These are phyloP conservation scores for Candida ipomoeae DNA, from an alignment of 805 yeast species.

Conservation along the genomic window DNA sequence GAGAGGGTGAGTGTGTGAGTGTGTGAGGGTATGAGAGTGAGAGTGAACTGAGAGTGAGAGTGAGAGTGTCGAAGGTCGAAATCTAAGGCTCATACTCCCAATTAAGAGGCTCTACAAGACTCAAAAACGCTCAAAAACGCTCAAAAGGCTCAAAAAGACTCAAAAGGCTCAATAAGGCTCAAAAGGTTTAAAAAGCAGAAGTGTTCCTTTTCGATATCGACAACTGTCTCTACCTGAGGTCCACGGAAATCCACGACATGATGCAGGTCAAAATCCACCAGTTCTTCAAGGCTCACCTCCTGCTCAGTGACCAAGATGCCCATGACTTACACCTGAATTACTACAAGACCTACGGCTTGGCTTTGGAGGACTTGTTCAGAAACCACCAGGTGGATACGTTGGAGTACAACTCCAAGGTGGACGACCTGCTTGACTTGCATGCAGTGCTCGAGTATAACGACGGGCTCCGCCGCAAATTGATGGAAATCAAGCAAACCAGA, in stretches of 20 bases:
- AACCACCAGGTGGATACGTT: conserved; percentile 75
- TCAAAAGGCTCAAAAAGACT: too few relatives aligned
- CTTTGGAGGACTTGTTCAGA: conserved; percentile 81
- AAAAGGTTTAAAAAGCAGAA: too few relatives aligned
- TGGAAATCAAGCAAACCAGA: conserved; percentile 36
- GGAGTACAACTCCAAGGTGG: conserved; percentile 84
- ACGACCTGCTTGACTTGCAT: conserved; percentile 87
- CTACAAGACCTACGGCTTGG: conserved; percentile 85
- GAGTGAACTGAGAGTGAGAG: too few relatives aligned
- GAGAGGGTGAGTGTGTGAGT: too few relatives aligned
- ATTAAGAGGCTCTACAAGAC: too few relatives aligned
- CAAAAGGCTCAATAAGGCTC: too few relatives aligned
- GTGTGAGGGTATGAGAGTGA: too few relatives aligned
- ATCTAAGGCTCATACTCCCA: too few relatives aligned
- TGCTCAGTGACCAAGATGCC: conserved; percentile 70
- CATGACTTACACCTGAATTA: conserved; percentile 63
- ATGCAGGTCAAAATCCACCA: conserved; percentile 85
- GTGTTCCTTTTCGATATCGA: conserved; percentile 88
- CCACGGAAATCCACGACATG: conserved; percentile 72
- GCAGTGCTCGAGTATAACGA: conserved; percentile 64
- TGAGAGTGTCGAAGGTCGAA: too few relatives aligned
- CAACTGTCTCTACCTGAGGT: conserved; percentile 78
- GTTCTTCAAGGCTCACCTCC: conserved; percentile 65
- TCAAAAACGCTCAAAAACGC: too few relatives aligned
- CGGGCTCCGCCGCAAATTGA: conserved; percentile 49